Percentiles rank a stretch among this genome's conserved stretches.
Evolutionary conservation across 1,284 basidiomycete species (phyloP).

Genomic region (Puccinia polysora): DNA sequence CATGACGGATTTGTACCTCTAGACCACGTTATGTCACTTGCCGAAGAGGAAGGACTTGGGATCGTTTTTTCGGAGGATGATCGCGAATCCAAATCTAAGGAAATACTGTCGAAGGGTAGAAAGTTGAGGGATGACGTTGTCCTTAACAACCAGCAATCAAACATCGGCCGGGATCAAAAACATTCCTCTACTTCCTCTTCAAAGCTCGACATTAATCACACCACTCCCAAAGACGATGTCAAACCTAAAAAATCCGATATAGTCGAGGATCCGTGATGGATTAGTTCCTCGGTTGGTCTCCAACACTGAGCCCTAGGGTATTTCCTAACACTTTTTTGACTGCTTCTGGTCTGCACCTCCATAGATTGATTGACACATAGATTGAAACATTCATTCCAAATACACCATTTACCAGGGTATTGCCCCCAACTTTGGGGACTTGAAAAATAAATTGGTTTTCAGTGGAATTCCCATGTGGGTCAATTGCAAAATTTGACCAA

Average conservation of each 20-base stretch:
- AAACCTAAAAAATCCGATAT: conserved; percentile 44
- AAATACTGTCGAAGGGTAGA: conserved; percentile 47
- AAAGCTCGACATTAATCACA: neutral
- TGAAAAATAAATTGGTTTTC: no score
- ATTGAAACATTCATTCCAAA: no score
- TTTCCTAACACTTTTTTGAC: no score
- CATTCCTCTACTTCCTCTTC: neutral
- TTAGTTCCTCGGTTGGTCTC: neutral
- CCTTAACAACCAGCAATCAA: neutral
- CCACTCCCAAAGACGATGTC: conserved; percentile 4
- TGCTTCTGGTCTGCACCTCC: no score
- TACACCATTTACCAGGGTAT: no score
- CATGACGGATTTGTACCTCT: conserved; percentile 79
- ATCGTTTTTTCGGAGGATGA: conserved; percentile 48
- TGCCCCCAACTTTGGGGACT: no score
- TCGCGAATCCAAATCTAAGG: conserved; percentile 49
- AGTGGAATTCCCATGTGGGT: no score
- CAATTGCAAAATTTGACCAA: no score
- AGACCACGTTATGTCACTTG: conserved; percentile 54
- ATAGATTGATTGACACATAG: no score
- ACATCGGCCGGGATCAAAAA: neutral
- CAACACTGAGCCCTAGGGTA: no score
- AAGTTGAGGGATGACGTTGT: conserved; percentile 23
- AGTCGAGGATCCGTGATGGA: conserved; percentile 36
- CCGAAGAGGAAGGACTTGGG: conserved; percentile 53